Conservation (phyloP, 208 protist genomes). For the Crithidia acanthocephali region DNA sequence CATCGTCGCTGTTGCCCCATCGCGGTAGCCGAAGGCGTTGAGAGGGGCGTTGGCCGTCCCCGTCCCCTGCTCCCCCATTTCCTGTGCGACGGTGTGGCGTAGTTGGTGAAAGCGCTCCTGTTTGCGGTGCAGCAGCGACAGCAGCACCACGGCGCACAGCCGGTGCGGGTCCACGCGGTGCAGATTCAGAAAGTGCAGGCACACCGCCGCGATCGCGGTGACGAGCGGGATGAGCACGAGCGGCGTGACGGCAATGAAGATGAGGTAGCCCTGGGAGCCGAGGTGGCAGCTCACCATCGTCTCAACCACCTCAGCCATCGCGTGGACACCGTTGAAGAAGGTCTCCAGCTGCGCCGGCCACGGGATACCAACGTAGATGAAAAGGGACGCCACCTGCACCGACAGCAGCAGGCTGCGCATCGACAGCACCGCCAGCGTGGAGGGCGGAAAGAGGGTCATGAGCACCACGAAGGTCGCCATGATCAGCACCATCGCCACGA, state of each 20-base stretch:
- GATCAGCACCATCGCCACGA: slow-evolving; percentile 11
- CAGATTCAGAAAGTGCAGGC: slow-evolving; percentile 14
- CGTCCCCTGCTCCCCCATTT: slow-evolving; percentile 5
- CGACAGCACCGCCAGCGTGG: slow-evolving; percentile 19
- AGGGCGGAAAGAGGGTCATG: slow-evolving; percentile 21
- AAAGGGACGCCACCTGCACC: slow-evolving; percentile 32
- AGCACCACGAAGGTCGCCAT: slow-evolving; percentile 14
- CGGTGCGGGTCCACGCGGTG: slow-evolving; percentile 19
- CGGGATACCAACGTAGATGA: slow-evolving; percentile 13
- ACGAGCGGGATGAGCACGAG: slow-evolving; percentile 29
- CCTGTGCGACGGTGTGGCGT: slow-evolving; percentile 23
- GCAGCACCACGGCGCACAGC: slow-evolving; percentile 29
- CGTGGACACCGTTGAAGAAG: slow-evolving; percentile 26
- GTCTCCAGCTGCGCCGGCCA: slow-evolving; percentile 22
- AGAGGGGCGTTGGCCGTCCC: neutral
- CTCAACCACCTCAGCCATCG: slow-evolving; percentile 16
- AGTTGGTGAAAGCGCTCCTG: slow-evolving; percentile 33
- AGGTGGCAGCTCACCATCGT: slow-evolving; percentile 27
- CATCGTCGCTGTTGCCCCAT: neutral
- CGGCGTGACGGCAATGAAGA: slow-evolving; percentile 16
- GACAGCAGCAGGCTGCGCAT: slow-evolving; percentile 26
- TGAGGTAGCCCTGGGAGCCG: neutral
- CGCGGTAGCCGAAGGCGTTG: neutral
- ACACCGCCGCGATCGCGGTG: slow-evolving; percentile 8
- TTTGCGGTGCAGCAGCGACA: slow-evolving; percentile 29